These are phyloP conservation scores for Diplodia intermedia DNA, from an alignment of 2,329 filamentous ascomycete genomes.

Conservation along the genomic window DNA sequence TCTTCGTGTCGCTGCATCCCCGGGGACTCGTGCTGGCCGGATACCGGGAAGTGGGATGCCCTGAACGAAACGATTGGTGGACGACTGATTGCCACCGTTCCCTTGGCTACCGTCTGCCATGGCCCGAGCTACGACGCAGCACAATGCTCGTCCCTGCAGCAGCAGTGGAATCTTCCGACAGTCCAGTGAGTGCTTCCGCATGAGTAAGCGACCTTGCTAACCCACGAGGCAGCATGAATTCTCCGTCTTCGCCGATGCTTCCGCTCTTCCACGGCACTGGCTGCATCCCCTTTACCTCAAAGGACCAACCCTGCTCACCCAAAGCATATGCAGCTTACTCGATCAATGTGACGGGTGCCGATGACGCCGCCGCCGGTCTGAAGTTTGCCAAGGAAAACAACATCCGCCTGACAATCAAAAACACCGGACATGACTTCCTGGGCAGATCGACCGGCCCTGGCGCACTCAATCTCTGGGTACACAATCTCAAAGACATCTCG, in stretches of 20 bases:
- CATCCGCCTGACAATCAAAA: constrained; percentile 47
- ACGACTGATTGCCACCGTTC: no score
- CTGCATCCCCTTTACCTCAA: constrained; percentile 21
- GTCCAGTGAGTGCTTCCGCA: no score
- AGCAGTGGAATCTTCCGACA: constrained; percentile 39
- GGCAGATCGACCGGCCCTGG: constrained; percentile 46
- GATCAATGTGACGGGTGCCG: constrained; percentile 5
- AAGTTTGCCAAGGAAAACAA: constrained; percentile 42
- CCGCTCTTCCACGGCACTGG: constrained; percentile 5
- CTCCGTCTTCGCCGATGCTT: neutral
- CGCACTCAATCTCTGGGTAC: constrained; percentile 46
- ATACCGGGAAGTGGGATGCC: no score
- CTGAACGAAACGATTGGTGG: no score
- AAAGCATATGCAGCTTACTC: constrained; percentile 1
- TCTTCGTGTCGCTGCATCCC: no score
- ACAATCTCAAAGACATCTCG: constrained; percentile 44
- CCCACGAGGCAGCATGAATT: neutral
- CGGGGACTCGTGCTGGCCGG: no score
- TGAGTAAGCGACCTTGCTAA: no score
- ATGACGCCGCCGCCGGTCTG: constrained; percentile 36
- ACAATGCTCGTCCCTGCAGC: constrained; percentile 35
- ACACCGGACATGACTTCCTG: constrained; percentile 47
- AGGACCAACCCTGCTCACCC: neutral
- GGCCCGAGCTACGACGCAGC: constrained; percentile 43
- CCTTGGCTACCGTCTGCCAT: constrained; percentile 54